These are phyloP conservation scores for Boletellus ananiceps DNA, from an alignment of 768 basidiomycete genomes.

Conservation along the genomic window DNA sequence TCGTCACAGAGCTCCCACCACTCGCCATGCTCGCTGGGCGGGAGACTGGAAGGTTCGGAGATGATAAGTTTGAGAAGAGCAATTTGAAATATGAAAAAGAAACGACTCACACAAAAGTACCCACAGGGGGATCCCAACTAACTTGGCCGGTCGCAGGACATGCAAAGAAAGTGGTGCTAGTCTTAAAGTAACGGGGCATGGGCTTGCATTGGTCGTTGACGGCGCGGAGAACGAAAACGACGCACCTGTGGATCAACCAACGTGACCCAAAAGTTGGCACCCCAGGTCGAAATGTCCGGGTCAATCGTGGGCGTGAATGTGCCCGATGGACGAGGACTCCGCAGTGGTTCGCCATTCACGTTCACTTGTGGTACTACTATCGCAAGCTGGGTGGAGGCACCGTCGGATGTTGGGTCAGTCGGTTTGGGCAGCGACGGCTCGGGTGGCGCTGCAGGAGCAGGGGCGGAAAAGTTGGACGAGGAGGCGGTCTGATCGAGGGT, in stretches of 20 bases:
- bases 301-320: conserved; percentile 18
- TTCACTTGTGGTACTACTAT: conserved; percentile 33
- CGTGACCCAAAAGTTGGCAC: conserved; percentile 92
- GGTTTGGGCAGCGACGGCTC: conserved; percentile 6
- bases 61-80: conserved; percentile 8
- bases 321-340: conserved; percentile 31
- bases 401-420: conserved; percentile 8
- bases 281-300: conserved; percentile 59
- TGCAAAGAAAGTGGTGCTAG: conserved; percentile 76
- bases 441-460: conserved; percentile 1
- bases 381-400: conserved; percentile 7
- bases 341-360: conserved; percentile 32
- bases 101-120: conserved; percentile 73
- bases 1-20: conserved; percentile 96
- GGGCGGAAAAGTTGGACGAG: conserved; percentile 1
- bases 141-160: conserved; percentile 91
- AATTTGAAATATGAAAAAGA: conserved; percentile 15
- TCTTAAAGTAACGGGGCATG: conserved; percentile 30
- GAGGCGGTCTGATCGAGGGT: conserved; percentile 19
- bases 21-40: conserved; percentile 79
- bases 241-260: conserved; percentile 84
- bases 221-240: conserved; percentile 15
- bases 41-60: conserved; percentile 47
- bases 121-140: conserved; percentile 89
- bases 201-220: conserved; percentile 9